Conservation (phyloP, 2,329 filamentous ascomycete species). For the Pseudocercospora pini-densiflorae region DNA sequence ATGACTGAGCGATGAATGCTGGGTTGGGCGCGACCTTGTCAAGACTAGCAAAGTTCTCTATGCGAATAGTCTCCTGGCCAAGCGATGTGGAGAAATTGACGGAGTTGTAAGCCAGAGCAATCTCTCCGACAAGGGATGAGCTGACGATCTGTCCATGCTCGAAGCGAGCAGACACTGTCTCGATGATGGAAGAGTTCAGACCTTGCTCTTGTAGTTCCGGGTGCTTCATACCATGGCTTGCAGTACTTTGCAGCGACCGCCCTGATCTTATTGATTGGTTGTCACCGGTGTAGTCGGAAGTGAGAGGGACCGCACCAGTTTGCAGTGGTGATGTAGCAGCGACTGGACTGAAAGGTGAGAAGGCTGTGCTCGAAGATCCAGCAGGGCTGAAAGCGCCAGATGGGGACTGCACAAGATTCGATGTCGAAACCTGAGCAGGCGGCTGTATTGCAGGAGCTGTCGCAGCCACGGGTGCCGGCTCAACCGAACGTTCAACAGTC, state of each 20-base stretch:
- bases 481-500: conserved; percentile 19
- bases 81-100: conserved; percentile 49
- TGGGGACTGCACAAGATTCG: conserved; percentile 26
- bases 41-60: conserved; percentile 85
- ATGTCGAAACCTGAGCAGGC: neutral
- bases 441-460: conserved; percentile 16
- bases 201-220: conserved; percentile 80
- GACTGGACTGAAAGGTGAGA: conserved; percentile 36
- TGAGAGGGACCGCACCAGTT: conserved; percentile 37
- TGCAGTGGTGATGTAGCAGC: conserved; percentile 38
- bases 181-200: conserved; percentile 85
- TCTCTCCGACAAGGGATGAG: conserved; percentile 80
- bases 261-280: conserved; percentile 90
- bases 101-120: conserved; percentile 82
- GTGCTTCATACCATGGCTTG: conserved; percentile 70
- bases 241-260: conserved; percentile 66
- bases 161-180: conserved; percentile 86
- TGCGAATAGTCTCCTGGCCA: conserved; percentile 69
- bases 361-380: conserved; percentile 29
- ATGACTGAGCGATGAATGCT: conserved; percentile 77
- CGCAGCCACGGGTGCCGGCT: conserved; percentile 6
- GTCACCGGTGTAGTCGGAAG: conserved; percentile 68
- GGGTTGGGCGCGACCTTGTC: conserved; percentile 95
- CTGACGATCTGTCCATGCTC: conserved; percentile 73
- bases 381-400: conserved; percentile 26